Conservation (phyloP, 73 alveolate genomes). For the Blepharisma stoltei region DNA sequence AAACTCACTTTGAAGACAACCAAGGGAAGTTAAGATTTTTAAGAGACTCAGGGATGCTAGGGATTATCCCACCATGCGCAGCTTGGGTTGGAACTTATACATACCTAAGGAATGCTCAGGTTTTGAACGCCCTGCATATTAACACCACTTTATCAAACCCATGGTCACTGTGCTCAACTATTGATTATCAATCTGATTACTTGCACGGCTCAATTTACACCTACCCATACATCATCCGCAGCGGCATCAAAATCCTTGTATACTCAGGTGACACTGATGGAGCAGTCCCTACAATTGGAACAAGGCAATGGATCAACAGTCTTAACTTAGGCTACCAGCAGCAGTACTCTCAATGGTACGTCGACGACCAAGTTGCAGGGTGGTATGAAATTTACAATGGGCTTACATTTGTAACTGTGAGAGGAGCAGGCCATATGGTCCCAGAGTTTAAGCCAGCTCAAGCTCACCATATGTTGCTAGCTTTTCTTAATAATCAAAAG, state of each 20-base stretch:
- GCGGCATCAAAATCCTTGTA: not conserved
- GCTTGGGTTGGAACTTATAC: no score
- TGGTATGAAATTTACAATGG: slow-evolving; percentile 47
- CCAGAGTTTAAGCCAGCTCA: slow-evolving; percentile 68
- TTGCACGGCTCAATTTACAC: no score
- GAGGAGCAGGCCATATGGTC: slow-evolving; percentile 95
- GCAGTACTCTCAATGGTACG: slow-evolving; percentile 42
- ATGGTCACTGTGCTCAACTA: not conserved
- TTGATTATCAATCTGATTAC: not conserved
- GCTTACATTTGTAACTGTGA: slow-evolving; percentile 57
- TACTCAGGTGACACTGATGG: slow-evolving; percentile 67
- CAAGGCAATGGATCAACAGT: slow-evolving; percentile 48
- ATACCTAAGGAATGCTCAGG: slow-evolving; percentile 20
- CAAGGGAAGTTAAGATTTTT: no score
- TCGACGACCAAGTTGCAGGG: slow-evolving; percentile 32
- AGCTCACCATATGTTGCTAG: no score
- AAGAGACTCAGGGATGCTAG: no score
- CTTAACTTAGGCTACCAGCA: slow-evolving; percentile 36
- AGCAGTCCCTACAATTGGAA: slow-evolving; percentile 64
- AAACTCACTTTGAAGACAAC: no score
- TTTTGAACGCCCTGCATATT: not conserved
- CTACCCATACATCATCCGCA: no score
- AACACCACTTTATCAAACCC: not conserved
- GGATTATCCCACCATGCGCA: no score
- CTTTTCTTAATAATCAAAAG: no score